A percentile compares a stretch with the other conserved stretches of the same genome.
Conservation (phyloP, 345 rosid species). For the Mangifera indica region DNA sequence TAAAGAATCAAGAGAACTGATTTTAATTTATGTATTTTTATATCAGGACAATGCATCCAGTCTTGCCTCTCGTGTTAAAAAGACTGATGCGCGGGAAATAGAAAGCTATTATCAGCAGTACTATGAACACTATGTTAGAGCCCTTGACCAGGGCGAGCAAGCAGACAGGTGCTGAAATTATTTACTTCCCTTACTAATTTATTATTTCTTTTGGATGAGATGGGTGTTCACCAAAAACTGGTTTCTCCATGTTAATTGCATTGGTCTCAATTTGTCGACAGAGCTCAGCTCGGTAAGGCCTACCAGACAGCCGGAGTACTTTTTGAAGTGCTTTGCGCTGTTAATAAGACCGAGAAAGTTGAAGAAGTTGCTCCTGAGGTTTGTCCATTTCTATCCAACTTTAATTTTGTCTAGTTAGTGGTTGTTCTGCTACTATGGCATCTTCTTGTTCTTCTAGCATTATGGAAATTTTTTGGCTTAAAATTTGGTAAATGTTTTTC, state of each 20-base stretch:
- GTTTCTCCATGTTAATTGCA: neutral
- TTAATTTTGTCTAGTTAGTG: neutral
- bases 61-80: conserved; percentile 89
- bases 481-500: conserved; percentile 16
- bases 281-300: conserved; percentile 99
- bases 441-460: neutral
- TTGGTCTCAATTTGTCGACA: conserved; percentile 32
- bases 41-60: conserved; percentile 86
- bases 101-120: conserved; percentile 91
- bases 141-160: conserved; percentile 93
- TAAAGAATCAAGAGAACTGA: conserved; percentile 9
- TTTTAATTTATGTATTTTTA: conserved; percentile 1
- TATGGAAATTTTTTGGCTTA: conserved; percentile 10
- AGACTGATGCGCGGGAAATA: conserved; percentile 95
- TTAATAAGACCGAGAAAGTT: conserved; percentile 93
- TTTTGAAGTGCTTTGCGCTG: conserved; percentile 96
- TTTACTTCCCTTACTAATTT: neutral
- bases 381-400: conserved; percentile 21
- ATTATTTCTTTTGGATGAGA: neutral
- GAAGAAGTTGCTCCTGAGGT: conserved; percentile 99
- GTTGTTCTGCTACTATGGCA: neutral
- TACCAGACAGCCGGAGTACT: conserved; percentile 98
- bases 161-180: conserved; percentile 73
- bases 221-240: neutral
- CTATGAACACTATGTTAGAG: conserved; percentile 84